Percentiles rank a stretch among this genome's conserved stretches.
Evolutionary conservation across 495 filamentous ascomycete genomes (phyloP).

Genomic region (Penicillium arizonense): DNA sequence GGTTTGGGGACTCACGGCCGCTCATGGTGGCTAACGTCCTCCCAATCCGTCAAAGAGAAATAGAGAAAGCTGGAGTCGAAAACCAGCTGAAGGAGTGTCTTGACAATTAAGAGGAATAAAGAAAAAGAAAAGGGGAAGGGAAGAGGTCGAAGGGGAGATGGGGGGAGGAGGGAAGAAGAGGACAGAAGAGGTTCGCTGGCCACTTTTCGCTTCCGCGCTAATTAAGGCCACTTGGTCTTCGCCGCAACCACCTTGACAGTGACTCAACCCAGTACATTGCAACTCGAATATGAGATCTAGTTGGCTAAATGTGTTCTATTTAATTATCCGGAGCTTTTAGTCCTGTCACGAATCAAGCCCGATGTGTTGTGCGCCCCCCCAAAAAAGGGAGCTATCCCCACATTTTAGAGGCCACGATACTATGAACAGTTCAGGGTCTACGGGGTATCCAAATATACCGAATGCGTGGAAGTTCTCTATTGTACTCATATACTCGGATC

Average conservation of each 20-base stretch:
- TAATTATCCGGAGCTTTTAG: neutral
- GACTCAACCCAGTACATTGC: constrained; percentile 10
- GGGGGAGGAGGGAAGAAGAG: constrained; percentile 34
- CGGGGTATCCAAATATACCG: neutral
- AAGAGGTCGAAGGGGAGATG: constrained; percentile 34
- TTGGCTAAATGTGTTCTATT: neutral
- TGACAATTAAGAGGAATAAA: constrained; percentile 42
- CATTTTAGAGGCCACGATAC: constrained; percentile 11
- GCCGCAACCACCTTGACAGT: constrained; percentile 14
- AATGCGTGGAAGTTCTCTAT: neutral
- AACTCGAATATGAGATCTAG: neutral
- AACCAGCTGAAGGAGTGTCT: constrained; percentile 54
- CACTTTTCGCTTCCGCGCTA: constrained; percentile 46
- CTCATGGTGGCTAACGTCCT: constrained; percentile 43
- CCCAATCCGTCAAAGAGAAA: constrained; percentile 30
- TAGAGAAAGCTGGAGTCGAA: constrained; percentile 51
- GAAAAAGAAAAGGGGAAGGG: constrained; percentile 35
- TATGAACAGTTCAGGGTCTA: neutral
- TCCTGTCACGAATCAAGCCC: neutral
- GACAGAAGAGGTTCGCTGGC: constrained; percentile 41
- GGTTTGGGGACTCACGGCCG: constrained; percentile 42
- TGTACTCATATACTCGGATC: neutral
- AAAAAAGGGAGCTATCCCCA: constrained; percentile 8
- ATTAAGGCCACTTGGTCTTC: constrained; percentile 49
- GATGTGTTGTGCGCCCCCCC: neutral